Percentiles rank a stretch among this genome's conserved stretches.
Conservation (phyloP, 2,329 filamentous ascomycete genomes). For the Cyphellophora attinorum region DNA sequence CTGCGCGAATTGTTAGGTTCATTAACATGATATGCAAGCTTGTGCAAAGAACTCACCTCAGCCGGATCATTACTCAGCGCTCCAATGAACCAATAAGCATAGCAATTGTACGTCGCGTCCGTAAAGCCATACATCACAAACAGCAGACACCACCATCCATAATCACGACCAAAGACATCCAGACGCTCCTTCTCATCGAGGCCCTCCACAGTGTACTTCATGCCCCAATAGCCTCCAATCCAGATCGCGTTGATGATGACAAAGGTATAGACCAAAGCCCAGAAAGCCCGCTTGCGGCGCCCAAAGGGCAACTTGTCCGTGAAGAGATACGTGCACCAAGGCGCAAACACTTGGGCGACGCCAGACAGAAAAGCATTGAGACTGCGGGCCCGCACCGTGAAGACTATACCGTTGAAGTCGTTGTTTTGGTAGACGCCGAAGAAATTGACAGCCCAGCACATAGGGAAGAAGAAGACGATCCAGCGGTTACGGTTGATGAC, state of each 20-base stretch:
- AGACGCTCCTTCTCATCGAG: constrained; percentile 1
- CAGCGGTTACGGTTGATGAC: constrained; percentile 13
- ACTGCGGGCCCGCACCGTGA: constrained; percentile 16
- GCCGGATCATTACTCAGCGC: no score
- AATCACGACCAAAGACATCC: constrained; percentile 3
- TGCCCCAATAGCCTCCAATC: constrained; percentile 13
- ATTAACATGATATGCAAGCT: no score
- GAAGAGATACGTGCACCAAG: constrained; percentile 13
- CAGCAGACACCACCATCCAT: constrained; percentile 2
- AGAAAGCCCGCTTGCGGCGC: constrained; percentile 15
- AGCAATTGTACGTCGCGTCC: constrained; percentile 4
- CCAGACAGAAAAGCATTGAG: constrained; percentile 18
- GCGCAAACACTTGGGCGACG: constrained; percentile 16
- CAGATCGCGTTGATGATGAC: constrained; percentile 17
- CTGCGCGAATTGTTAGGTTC: no score
- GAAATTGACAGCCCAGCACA: constrained; percentile 17
- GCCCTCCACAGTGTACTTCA: constrained; percentile 2
- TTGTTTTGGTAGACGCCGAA: constrained; percentile 19
- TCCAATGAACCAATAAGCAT: no score
- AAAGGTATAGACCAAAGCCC: constrained; percentile 13
- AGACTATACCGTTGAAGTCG: constrained; percentile 17
- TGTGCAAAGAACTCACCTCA: no score
- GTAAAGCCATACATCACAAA: constrained; percentile 8
- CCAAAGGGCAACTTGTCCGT: constrained; percentile 15
- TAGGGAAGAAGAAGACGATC: constrained; percentile 18